Percentiles rank a stretch among this genome's conserved stretches.
Evolutionary conservation across 495 filamentous ascomycete species (phyloP).

Genomic region (Hyaloscypha hepaticicola): DNA sequence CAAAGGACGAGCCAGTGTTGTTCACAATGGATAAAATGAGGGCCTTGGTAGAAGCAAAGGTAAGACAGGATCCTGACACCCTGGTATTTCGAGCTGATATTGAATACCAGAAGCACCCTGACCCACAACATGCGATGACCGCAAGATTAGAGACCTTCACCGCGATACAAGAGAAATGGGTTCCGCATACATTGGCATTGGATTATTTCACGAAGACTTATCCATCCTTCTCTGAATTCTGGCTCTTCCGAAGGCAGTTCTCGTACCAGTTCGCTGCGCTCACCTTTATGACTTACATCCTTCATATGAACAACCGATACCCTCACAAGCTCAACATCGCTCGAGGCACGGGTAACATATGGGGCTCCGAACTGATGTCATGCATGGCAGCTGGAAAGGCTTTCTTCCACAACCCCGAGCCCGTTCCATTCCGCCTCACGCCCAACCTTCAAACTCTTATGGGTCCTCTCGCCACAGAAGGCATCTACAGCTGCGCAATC

Average conservation of each 20-base stretch:
- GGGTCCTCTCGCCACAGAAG: conserved; percentile 93
- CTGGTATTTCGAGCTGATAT: conserved; percentile 15
- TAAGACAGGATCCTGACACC: neutral
- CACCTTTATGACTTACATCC: conserved; percentile 97
- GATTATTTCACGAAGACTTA: conserved; percentile 90
- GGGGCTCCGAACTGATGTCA: conserved; percentile 91
- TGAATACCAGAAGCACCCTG: conserved; percentile 53
- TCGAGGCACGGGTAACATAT: conserved; percentile 85
- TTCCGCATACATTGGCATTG: conserved; percentile 73
- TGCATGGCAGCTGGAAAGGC: conserved; percentile 76
- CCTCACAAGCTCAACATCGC: conserved; percentile 94
- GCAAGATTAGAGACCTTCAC: conserved; percentile 80
- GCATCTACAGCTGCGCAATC: conserved; percentile 85
- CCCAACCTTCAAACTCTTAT: conserved; percentile 94
- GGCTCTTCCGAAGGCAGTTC: conserved; percentile 95
- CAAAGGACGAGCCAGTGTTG: conserved; percentile 92
- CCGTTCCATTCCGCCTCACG: conserved; percentile 94
- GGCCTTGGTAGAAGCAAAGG: conserved; percentile 66
- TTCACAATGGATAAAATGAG: conserved; percentile 93
- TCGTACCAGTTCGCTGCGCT: conserved; percentile 94
- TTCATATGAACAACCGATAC: conserved; percentile 92
- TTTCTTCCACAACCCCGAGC: conserved; percentile 90
- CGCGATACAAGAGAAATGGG: conserved; percentile 88
- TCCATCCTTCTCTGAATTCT: conserved; percentile 90
- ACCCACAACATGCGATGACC: conserved; percentile 59